Conservation (phyloP, 495 filamentous ascomycete genomes). For the Aspergillus cavernicola region DNA sequence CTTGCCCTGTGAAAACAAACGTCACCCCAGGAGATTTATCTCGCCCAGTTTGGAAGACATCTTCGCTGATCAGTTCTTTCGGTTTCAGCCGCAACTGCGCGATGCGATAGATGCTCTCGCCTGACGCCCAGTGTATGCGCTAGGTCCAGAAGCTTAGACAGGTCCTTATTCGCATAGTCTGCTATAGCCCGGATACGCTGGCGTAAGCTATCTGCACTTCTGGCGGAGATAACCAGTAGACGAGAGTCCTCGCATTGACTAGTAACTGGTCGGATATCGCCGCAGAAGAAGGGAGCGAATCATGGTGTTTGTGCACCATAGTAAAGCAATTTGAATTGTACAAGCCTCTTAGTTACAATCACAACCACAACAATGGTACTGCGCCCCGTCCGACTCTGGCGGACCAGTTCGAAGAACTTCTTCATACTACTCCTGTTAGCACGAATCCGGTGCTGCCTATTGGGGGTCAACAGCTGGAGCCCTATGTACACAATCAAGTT, state of each 20-base stretch:
- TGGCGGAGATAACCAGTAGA: background rate
- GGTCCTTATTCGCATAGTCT: background rate
- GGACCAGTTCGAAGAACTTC: no score
- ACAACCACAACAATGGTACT: no score
- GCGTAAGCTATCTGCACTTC: background rate
- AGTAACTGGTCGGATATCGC: background rate
- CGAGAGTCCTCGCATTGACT: background rate
- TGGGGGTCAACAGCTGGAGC: no score
- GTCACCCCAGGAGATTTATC: background rate
- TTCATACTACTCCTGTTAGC: no score
- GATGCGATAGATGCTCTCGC: background rate
- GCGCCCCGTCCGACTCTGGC: no score
- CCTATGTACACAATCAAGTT: no score
- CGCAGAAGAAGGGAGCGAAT: constrained; percentile 24
- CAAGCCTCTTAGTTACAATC: no score
- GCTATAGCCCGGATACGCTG: background rate
- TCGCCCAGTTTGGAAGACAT: background rate
- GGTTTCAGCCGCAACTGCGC: background rate
- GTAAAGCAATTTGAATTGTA: no score
- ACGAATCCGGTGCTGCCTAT: no score
- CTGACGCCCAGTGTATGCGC: background rate
- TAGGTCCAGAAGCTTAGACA: background rate
- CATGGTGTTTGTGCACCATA: no score
- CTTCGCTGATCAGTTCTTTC: background rate
- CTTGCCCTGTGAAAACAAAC: constrained; percentile 21